Base-by-base conservation (phyloP, 2,329 filamentous ascomycete genomes). In the Alternaria infectoria region DNA sequence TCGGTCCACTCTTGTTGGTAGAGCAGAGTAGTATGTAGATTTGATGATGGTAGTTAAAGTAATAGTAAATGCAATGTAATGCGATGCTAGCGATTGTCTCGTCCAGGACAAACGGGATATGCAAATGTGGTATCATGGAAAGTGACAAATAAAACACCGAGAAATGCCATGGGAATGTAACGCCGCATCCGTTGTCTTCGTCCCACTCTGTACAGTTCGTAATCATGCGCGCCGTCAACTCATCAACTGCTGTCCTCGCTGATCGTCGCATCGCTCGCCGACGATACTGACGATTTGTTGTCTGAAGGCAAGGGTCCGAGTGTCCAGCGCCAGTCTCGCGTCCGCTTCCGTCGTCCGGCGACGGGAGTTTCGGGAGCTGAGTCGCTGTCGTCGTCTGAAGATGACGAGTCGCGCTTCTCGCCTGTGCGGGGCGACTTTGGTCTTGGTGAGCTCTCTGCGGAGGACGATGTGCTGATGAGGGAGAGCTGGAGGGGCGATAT, bases 291-390 rank as follows among this genome's bases (percentile, higher is more conserved):
- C 46, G 69, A 71, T 47, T 69, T 71, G 67, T 64, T 68, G 9
- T 69, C 65, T 5, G 63, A 65, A 5, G 75, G 69, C 23, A 85
- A 65, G 11, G 85, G 82, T 2, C 83, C 85, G 11, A 88, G 74
- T 1, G 86, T 88, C 86, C 86, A 88, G 50, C 82, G 79, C 86
- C 86, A 88, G 68, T 87, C 83, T 19, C 86, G 76, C 25, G 83
- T 83, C 43, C 84, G 81, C 72, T 88, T 88, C 63, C 80, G 81
- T 23, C 85, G 83, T 15, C 83, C 82, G 19, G 85, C 84, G 15
- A 85, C 81, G 5, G 86, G 86, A 4, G 86, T 88, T 54, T 83
- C 81, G 0, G 85, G 85, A 66, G 79, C 82, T 2, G 82, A 83
- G 47, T 83, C 81, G 66, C 83, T 83, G n/a, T 84, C 80, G 21